These are phyloP conservation scores for Exophiala alcalophila DNA, from an alignment of 2,329 filamentous ascomycete species.

Conservation along the genomic window DNA sequence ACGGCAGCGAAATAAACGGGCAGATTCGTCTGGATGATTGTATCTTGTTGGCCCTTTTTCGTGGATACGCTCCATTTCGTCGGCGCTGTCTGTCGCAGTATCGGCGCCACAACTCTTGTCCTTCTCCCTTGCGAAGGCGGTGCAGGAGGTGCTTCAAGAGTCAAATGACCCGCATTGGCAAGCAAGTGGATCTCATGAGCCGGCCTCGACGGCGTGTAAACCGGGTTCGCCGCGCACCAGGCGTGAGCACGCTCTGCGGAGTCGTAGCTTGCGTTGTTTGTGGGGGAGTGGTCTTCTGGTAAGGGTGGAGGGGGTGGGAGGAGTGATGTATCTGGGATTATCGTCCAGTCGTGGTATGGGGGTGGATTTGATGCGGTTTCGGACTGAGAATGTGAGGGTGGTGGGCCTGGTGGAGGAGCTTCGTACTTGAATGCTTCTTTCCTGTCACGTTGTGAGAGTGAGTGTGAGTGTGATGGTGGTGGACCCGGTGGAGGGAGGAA, in stretches of 20 bases:
- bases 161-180: slow-evolving; percentile 46
- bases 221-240: slow-evolving; percentile 53
- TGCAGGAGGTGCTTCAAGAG: slow-evolving; percentile 40
- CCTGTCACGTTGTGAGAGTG: background rate
- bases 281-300: slow-evolving; percentile 52
- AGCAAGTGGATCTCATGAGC: slow-evolving; percentile 42
- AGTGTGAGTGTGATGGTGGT: slow-evolving; percentile 14
- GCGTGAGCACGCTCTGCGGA: slow-evolving; percentile 56
- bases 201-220: slow-evolving; percentile 50
- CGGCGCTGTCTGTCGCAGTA: slow-evolving; percentile 14
- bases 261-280: slow-evolving; percentile 55
- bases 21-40: slow-evolving; percentile 52
- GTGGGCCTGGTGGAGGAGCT: slow-evolving; percentile 19
- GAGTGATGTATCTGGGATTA: slow-evolving; percentile 57
- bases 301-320: slow-evolving; percentile 59
- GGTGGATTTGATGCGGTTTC: slow-evolving; percentile 43
- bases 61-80: slow-evolving; percentile 46
- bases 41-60: slow-evolving; percentile 45
- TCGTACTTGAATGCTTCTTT: slow-evolving; percentile 13
- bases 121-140: slow-evolving; percentile 3
- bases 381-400: slow-evolving; percentile 14
- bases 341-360: slow-evolving; percentile 62
- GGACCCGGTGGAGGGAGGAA: slow-evolving; percentile 18
- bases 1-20: slow-evolving; percentile 55
- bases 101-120: no score